Evolutionary conservation across 495 filamentous ascomycete species (phyloP).

Genomic region (Penicillium fimorum): DNA sequence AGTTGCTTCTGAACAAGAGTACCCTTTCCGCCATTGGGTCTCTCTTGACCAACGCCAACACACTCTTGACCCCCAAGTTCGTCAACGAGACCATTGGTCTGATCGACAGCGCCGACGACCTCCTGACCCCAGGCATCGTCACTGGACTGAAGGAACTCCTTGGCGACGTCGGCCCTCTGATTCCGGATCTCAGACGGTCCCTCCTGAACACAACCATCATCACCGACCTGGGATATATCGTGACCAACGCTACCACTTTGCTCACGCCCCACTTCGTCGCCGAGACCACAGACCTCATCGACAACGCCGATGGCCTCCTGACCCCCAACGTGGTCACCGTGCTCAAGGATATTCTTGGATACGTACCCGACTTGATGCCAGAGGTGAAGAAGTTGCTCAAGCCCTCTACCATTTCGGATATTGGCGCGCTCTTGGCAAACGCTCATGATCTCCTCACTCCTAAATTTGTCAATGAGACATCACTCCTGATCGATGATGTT

Average conservation of each 20-base stretch:
- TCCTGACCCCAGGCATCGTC: slow-evolving; percentile 33
- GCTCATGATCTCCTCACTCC: slow-evolving; percentile 41
- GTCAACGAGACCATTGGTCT: slow-evolving; percentile 42
- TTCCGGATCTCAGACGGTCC: slow-evolving; percentile 24
- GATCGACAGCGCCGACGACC: slow-evolving; percentile 41
- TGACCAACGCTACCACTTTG: slow-evolving; percentile 38
- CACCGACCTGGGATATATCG: slow-evolving; percentile 33
- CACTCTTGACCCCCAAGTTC: slow-evolving; percentile 35
- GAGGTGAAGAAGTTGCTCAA: slow-evolving; percentile 34
- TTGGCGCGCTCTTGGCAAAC: slow-evolving; percentile 42
- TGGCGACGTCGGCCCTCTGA: slow-evolving; percentile 33
- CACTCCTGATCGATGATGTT: slow-evolving; percentile 28
- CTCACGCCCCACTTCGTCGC: slow-evolving; percentile 36
- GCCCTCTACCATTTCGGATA: slow-evolving; percentile 34
- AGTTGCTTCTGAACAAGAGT: slow-evolving; percentile 21
- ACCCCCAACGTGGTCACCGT: slow-evolving; percentile 33
- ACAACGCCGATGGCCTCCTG: slow-evolving; percentile 37
- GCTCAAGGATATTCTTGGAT: slow-evolving; percentile 34
- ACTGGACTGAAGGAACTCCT: slow-evolving; percentile 31
- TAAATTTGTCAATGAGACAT: slow-evolving; percentile 42
- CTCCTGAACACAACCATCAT: slow-evolving; percentile 39
- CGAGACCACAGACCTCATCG: slow-evolving; percentile 33
- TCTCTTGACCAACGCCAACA: slow-evolving; percentile 41
- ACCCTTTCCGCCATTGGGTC: slow-evolving; percentile 27
- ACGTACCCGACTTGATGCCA: slow-evolving; percentile 27